Evolutionary conservation across 768 basidiomycete genomes (phyloP).

Genomic region (Pulveroboletus sp.): DNA sequence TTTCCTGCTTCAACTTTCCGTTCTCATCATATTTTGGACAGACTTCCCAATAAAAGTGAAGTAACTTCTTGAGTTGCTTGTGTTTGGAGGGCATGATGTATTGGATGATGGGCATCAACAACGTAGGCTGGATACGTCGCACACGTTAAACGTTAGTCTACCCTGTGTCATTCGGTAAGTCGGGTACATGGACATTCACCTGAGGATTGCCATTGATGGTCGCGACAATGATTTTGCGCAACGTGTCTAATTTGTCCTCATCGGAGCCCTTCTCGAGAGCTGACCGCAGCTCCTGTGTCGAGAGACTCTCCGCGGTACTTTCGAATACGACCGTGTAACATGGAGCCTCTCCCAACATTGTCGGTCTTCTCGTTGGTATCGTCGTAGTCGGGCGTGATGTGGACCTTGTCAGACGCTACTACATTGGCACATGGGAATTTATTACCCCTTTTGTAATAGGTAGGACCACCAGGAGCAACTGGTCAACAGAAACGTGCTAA

Average conservation of each 20-base stretch:
- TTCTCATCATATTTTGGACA: slow-evolving; percentile 97
- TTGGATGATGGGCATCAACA: slow-evolving; percentile 99
- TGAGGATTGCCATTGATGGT: slow-evolving; percentile 94
- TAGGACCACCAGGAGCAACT: too few species aligned
- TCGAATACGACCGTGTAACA: slow-evolving; percentile 81
- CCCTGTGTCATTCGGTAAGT: background rate
- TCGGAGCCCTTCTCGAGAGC: slow-evolving; percentile 92
- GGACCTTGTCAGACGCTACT: background rate
- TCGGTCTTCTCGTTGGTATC: slow-evolving; percentile 7
- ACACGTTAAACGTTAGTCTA: background rate
- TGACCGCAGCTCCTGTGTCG: slow-evolving; percentile 76
- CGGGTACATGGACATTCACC: slow-evolving; percentile 40
- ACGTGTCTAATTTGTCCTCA: slow-evolving; percentile 93
- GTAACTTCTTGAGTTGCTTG: slow-evolving; percentile 94
- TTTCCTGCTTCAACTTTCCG: slow-evolving; percentile 98
- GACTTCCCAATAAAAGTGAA: slow-evolving; percentile 96
- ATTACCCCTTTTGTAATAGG: slow-evolving; percentile 2
- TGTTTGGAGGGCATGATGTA: slow-evolving; percentile 92
- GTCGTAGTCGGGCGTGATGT: slow-evolving; percentile 8
- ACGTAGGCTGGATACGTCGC: slow-evolving; percentile 52
- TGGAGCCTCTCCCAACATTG: slow-evolving; percentile 47
- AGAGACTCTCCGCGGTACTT: slow-evolving; percentile 66
- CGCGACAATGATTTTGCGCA: slow-evolving; percentile 88
- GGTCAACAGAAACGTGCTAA: too few species aligned
- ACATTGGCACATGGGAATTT: slow-evolving; percentile 3